Percentiles rank a stretch among this genome's conserved stretches.
Conservation (phyloP, 2,329 filamentous ascomycete species). For the Fusarium chaquense region DNA sequence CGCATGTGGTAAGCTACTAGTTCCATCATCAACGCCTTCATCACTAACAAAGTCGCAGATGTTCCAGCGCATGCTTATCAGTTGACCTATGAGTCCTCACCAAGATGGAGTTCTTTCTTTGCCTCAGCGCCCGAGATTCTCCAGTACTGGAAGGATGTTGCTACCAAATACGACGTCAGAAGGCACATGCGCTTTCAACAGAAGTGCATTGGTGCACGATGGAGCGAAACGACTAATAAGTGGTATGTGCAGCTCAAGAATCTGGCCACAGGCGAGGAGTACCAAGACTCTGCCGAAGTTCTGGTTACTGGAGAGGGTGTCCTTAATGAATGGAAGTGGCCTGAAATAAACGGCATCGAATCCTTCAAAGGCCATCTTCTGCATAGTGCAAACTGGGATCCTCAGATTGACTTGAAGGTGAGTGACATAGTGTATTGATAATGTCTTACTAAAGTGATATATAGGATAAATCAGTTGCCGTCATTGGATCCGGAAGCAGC, state of each 20-base stretch:
- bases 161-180: not conserved
- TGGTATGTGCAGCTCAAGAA: conserved; percentile 22
- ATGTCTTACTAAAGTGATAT: not conserved
- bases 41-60: not conserved
- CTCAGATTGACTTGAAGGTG: conserved; percentile 1
- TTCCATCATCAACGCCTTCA: fast-evolving
- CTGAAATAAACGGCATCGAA: conserved; percentile 5
- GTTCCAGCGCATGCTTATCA: conserved; percentile 20
- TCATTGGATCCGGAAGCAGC: conserved; percentile 16
- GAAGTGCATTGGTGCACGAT: conserved; percentile 3
- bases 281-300: conserved; percentile 13
- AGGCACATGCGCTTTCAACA: conserved; percentile 13
- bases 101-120: conserved; percentile 19
- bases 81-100: conserved; percentile 10
- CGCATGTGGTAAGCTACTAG: not conserved
- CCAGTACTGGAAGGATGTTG: conserved; percentile 21
- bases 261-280: not conserved
- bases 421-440: fast-evolving
- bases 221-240: conserved; percentile 1
- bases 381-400: conserved; percentile 23
- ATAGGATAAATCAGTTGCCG: conserved; percentile 9
- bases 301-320: conserved; percentile 15
- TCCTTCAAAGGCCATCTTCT: conserved; percentile 4
- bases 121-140: conserved; percentile 19
- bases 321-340: conserved; percentile 26